These are phyloP conservation scores for Areca catechu DNA, from an alignment of 176 grass and related monocot genomes.

Conservation along the genomic window DNA sequence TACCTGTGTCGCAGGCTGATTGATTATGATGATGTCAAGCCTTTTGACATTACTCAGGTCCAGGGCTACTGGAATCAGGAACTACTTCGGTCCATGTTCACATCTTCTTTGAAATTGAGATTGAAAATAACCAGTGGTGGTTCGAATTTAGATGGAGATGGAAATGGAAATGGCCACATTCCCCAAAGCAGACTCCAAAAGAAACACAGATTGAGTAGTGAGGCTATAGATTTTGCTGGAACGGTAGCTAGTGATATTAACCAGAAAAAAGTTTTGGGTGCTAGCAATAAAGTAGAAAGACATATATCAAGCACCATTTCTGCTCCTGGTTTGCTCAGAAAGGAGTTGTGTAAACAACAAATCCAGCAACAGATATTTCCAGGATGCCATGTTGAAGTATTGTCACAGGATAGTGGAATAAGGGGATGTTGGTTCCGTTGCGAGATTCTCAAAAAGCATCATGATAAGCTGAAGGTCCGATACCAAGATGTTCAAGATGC, in stretches of 20 bases:
- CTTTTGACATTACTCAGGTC: constrained; percentile 72
- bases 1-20: constrained; percentile 56
- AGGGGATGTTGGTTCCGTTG: constrained; percentile 93
- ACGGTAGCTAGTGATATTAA: constrained; percentile 9
- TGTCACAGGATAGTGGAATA: constrained; percentile 82
- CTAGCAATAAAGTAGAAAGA: constrained; percentile 2
- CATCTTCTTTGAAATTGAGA: constrained; percentile 61
- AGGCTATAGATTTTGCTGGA: constrained; percentile 5
- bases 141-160: constrained; percentile 35
- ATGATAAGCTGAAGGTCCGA: constrained; percentile 66
- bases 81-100: constrained; percentile 57
- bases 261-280: not conserved
- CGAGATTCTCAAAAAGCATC: constrained; percentile 50
- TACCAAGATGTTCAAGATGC: constrained; percentile 78
- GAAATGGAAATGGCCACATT: constrained; percentile 9
- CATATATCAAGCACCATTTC: not conserved
- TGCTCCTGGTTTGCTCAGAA: constrained; percentile 10
- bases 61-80: constrained; percentile 93
- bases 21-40: constrained; percentile 49
- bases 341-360: constrained; percentile 12
- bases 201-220: constrained; percentile 21
- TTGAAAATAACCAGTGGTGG: constrained; percentile 47
- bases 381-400: constrained; percentile 55
- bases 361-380: constrained; percentile 28
- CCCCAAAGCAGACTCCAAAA: constrained; percentile 13